Evolutionary conservation across 202 grass and related monocot genomes (phyloP).

Genomic region (Saccharum hybrid): DNA sequence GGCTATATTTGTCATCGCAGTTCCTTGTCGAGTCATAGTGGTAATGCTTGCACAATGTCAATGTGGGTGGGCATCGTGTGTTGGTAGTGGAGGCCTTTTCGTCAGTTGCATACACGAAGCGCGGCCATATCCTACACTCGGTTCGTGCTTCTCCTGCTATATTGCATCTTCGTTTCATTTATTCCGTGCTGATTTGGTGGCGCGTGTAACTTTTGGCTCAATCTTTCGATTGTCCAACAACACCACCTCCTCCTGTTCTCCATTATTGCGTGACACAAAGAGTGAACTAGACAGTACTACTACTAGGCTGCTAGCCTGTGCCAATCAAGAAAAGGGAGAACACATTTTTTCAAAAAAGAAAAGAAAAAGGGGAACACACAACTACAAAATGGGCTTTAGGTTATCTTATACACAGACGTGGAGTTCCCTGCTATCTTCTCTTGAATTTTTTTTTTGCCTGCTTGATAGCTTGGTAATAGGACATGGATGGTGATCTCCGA

Average conservation of each 20-base stretch:
- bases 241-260: neutral
- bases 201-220: too few species aligned
- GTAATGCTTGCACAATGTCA: neutral
- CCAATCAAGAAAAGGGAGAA: neutral
- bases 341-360: too few species aligned
- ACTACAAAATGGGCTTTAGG: neutral
- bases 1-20: neutral
- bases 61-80: neutral
- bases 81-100: conserved; percentile 1
- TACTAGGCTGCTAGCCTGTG: neutral
- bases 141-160: conserved; percentile 20
- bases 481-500: neutral
- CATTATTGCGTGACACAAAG: neutral
- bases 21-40: neutral
- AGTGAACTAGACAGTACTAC: neutral
- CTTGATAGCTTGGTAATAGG: neutral
- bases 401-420: neutral
- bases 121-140: neutral
- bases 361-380: neutral
- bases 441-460: neutral
- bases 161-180: too few species aligned
- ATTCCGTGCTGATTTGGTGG: too few species aligned
- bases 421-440: neutral
- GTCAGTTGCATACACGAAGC: conserved; percentile 1
- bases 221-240: too few species aligned